These are phyloP conservation scores for Polytrichum commune DNA, from an alignment of 225 moss, liverwort and hornwort species.

Conservation along the genomic window DNA sequence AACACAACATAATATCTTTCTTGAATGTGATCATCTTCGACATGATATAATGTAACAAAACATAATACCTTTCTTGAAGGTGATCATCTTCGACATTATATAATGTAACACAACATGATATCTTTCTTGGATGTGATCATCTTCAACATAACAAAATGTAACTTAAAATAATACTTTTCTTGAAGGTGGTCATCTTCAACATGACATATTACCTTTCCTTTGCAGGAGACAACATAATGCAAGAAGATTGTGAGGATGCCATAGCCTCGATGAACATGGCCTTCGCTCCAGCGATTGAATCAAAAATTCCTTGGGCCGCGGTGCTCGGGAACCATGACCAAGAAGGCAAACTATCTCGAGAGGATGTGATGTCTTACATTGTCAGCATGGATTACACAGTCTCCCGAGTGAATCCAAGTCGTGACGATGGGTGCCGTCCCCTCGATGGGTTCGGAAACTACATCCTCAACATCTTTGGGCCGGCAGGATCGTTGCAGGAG, in stretches of 20 bases:
- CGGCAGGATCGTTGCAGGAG: constrained; percentile 13
- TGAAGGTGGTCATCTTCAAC: no score
- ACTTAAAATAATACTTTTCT: no score
- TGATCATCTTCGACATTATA: no score
- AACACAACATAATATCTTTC: no score
- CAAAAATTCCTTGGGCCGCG: constrained; percentile 60
- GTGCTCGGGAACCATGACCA: constrained; percentile 73
- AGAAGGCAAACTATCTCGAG: constrained; percentile 43
- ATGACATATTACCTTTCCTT: background rate
- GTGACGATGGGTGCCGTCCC: background rate
- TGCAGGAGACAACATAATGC: constrained; percentile 66
- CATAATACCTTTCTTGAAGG: no score
- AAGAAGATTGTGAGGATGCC: constrained; percentile 45
- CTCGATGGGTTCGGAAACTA: constrained; percentile 68
- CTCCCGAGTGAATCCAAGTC: constrained; percentile 38
- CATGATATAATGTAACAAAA: no score
- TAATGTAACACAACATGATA: no score
- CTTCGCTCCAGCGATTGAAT: constrained; percentile 54
- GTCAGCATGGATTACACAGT: constrained; percentile 49
- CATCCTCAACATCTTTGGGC: constrained; percentile 21
- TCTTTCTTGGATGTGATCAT: no score
- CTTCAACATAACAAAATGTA: no score
- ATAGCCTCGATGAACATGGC: constrained; percentile 54
- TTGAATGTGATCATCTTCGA: no score
- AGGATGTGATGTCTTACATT: constrained; percentile 58